phyloP scores from a whole-genome alignment of 495 filamentous ascomycete genomes.

The Penicillium parvum region DNA sequence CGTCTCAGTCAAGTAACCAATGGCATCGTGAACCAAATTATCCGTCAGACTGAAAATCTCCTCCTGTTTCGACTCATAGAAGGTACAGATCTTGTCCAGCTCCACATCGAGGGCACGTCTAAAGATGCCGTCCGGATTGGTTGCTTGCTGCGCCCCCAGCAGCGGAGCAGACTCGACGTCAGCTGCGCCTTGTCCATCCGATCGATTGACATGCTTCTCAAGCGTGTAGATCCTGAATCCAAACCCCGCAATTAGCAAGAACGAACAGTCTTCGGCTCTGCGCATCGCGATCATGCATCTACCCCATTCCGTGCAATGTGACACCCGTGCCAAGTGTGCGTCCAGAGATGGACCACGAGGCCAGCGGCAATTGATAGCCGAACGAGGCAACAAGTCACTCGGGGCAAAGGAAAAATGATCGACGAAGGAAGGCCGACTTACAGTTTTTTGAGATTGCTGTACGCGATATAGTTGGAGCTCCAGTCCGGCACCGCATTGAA shows the following conservation, averaged over 20 bases:
- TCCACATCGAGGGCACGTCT: slow-evolving; percentile 77
- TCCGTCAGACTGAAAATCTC: slow-evolving; percentile 80
- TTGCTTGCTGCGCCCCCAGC: slow-evolving; percentile 49
- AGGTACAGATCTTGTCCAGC: slow-evolving; percentile 87
- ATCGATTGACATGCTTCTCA: slow-evolving; percentile 66
- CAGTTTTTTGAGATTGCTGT: slow-evolving; percentile 98
- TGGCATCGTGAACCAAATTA: slow-evolving; percentile 70
- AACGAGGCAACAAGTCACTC: neutral
- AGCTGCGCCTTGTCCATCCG: slow-evolving; percentile 38
- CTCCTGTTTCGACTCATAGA: slow-evolving; percentile 80
- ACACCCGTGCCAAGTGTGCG: slow-evolving; percentile 17
- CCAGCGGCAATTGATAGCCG: slow-evolving; percentile 1
- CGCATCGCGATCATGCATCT: slow-evolving; percentile 8
- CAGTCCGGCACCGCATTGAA: slow-evolving; percentile 99
- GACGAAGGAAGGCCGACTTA: slow-evolving; percentile 43
- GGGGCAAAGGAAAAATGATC: neutral
- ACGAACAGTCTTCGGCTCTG: slow-evolving; percentile 3
- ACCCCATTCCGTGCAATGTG: slow-evolving; percentile 24
- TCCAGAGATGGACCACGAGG: slow-evolving; percentile 3
- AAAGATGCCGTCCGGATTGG: slow-evolving; percentile 75
- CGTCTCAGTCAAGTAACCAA: slow-evolving; percentile 61
- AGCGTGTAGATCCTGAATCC: slow-evolving; percentile 77
- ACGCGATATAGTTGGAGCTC: slow-evolving; percentile 95
- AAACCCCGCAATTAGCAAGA: slow-evolving; percentile 22
- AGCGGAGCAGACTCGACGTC: slow-evolving; percentile 86